A percentile compares a stretch with the other conserved stretches of the same genome.
phyloP scores from a whole-genome alignment of 2,329 filamentous ascomycete genomes.

The Magnaporthiopsis poae region DNA sequence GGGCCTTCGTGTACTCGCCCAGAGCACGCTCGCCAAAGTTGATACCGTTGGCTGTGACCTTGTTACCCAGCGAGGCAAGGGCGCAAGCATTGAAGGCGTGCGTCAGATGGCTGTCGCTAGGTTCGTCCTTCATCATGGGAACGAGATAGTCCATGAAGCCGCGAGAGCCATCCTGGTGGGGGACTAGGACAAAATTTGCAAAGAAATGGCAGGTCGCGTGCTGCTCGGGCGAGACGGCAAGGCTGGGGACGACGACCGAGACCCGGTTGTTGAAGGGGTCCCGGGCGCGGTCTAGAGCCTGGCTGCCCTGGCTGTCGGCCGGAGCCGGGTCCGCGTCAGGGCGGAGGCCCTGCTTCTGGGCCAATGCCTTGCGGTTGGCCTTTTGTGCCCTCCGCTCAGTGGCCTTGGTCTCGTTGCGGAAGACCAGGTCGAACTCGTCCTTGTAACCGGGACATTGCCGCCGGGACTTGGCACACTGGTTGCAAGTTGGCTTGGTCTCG shows the following conservation, averaged over 20 bases:
- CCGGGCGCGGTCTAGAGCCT: not conserved
- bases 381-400: constrained; percentile 54
- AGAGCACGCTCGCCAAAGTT: constrained; percentile 33
- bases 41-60: constrained; percentile 25
- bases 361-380: constrained; percentile 38
- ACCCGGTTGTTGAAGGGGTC: constrained; percentile 3
- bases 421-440: constrained; percentile 62
- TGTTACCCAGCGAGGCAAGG: constrained; percentile 46
- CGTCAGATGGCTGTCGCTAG: constrained; percentile 36
- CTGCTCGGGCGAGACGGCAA: constrained; percentile 41
- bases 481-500: constrained; percentile 56
- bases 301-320: not conserved
- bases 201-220: constrained; percentile 51
- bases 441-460: constrained; percentile 58
- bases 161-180: constrained; percentile 37
- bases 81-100: constrained; percentile 52
- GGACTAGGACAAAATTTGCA: constrained; percentile 49
- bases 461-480: constrained; percentile 54
- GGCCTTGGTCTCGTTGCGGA: constrained; percentile 61
- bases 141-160: constrained; percentile 52
- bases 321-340: not conserved
- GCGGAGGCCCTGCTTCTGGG: constrained; percentile 14
- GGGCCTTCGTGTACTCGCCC: constrained; percentile 44
- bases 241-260: constrained; percentile 23
- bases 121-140: constrained; percentile 40